A percentile compares a stretch with the other conserved stretches of the same genome.
Evolutionary conservation across 2,329 filamentous ascomycete species (phyloP).

Genomic region (Lasiodiplodia sp.): DNA sequence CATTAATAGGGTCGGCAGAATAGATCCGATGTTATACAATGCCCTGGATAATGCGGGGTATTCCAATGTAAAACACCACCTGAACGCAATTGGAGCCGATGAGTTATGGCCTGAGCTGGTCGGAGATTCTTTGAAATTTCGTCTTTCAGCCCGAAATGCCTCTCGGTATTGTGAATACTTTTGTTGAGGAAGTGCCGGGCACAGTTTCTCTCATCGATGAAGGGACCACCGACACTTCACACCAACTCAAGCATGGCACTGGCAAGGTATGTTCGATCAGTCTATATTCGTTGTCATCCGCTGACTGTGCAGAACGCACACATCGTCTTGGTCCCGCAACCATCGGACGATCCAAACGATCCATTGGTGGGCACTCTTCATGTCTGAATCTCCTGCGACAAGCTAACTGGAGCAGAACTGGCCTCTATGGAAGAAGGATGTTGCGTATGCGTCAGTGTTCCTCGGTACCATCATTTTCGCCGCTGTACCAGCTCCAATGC

Average conservation of each 20-base stretch:
- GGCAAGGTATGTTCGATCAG: slow-evolving; percentile 32
- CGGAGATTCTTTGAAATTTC: background rate
- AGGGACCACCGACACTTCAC: background rate
- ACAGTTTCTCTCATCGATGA: slow-evolving; percentile 17
- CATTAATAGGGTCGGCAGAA: slow-evolving; percentile 1
- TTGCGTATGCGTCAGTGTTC: slow-evolving; percentile 36
- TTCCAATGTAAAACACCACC: background rate
- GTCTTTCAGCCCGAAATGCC: background rate
- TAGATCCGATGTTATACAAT: slow-evolving; percentile 4
- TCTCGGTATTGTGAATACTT: background rate
- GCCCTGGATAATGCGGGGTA: slow-evolving; percentile 21
- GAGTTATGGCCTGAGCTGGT: too few relatives aligned
- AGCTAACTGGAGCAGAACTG: slow-evolving; percentile 33
- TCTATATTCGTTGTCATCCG: background rate
- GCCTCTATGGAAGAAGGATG: slow-evolving; percentile 38
- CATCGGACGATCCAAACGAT: slow-evolving; percentile 38
- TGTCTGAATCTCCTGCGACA: background rate
- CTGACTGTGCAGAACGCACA: slow-evolving; percentile 33
- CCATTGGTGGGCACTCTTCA: slow-evolving; percentile 34
- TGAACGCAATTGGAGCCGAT: background rate
- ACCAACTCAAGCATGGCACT: slow-evolving; percentile 34
- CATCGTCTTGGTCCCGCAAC: slow-evolving; percentile 38
- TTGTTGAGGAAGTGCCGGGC: background rate
- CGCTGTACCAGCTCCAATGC: slow-evolving; percentile 38
- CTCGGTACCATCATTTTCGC: slow-evolving; percentile 40